A percentile compares a stretch with the other conserved stretches of the same genome.
phyloP scores from a whole-genome alignment of 179 eudicot genomes.

The Silene noctiflora region DNA sequence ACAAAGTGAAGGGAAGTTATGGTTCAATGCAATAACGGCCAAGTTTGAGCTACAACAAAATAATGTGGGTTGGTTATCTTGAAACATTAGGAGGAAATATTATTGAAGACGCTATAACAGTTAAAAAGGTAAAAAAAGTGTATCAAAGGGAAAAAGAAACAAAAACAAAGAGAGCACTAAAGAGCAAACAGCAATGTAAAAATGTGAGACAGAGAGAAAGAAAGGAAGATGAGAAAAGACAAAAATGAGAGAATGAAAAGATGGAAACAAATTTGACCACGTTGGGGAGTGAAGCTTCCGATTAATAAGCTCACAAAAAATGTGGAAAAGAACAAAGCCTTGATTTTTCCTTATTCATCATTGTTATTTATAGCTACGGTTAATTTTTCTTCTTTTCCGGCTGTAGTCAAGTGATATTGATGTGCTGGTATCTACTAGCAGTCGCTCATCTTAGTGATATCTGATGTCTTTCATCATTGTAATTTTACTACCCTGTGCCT shows the following conservation, averaged over 20 bases:
- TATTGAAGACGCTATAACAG: neutral
- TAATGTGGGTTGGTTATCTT: neutral
- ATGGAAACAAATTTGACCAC: neutral
- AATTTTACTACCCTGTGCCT: neutral
- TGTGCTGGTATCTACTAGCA: neutral
- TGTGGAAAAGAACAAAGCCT: neutral
- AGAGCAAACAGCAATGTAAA: neutral
- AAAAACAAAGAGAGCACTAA: neutral
- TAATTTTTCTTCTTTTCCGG: no score
- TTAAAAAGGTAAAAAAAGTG: neutral
- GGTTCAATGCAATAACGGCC: neutral
- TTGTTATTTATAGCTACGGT: neutral
- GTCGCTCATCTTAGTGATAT: neutral
- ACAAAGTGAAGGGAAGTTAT: neutral
- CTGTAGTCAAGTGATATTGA: no score
- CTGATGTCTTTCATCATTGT: neutral
- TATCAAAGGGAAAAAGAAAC: neutral
- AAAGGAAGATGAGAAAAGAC: neutral
- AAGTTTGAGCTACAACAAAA: neutral
- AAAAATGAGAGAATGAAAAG: neutral
- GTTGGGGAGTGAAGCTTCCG: neutral
- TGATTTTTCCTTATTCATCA: neutral
- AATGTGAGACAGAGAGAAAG: neutral
- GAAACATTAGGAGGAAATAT: neutral
- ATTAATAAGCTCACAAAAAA: neutral